Conservation (phyloP, 768 basidiomycete genomes). For the Pleurotus eryngii region DNA sequence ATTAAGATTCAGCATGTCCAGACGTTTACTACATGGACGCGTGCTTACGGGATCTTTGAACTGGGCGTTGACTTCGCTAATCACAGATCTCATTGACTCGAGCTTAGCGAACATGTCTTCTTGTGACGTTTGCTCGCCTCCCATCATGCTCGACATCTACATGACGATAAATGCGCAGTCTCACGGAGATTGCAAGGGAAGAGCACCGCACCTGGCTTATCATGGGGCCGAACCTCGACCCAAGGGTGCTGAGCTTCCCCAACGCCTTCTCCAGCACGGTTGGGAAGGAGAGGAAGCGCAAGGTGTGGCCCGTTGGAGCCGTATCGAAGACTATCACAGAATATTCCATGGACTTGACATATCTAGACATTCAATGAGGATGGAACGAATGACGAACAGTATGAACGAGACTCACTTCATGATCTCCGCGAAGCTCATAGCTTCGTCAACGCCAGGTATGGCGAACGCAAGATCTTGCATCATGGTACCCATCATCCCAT, state of each 20-base stretch:
- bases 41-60: constrained; percentile 93
- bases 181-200: not conserved
- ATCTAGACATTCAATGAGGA: constrained; percentile 44
- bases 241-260: constrained; percentile 90
- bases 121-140: constrained; percentile 83
- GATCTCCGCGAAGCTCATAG: constrained; percentile 99
- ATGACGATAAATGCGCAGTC: not conserved
- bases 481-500: constrained; percentile 97
- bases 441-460: constrained; percentile 98
- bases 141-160: constrained; percentile 96
- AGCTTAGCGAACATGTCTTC: constrained; percentile 99
- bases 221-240: constrained; percentile 96
- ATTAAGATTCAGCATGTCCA: not conserved
- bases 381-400: not conserved
- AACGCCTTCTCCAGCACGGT: constrained; percentile 96
- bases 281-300: constrained; percentile 98
- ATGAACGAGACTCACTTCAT: constrained; percentile 66
- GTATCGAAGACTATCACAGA: constrained; percentile 99
- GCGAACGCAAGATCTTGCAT: constrained; percentile 99
- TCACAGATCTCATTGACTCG: constrained; percentile 93
- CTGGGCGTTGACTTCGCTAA: constrained; percentile 98
- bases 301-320: constrained; percentile 96
- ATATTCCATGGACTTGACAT: constrained; percentile 99
- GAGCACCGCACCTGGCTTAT: constrained; percentile 62
- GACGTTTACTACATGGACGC: not conserved